Percentiles rank a stretch among this genome's conserved stretches.
phyloP scores from a whole-genome alignment of 768 basidiomycete species.

The Boletus tylopilopsis region DNA sequence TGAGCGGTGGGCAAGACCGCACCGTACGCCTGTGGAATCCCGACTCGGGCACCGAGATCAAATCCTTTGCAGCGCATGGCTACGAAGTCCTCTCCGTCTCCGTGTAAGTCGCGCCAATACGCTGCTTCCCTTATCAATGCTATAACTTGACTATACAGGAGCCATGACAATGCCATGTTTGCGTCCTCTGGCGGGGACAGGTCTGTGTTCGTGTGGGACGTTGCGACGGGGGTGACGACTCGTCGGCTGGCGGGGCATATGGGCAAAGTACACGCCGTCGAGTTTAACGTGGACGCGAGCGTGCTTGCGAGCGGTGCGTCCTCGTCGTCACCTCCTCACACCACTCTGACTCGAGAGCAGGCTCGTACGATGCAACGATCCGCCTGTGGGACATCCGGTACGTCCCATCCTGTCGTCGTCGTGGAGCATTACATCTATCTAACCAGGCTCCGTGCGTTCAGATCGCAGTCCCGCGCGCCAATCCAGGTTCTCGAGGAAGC shows the following conservation, averaged over 20 bases:
- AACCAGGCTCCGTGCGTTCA: slow-evolving; percentile 21
- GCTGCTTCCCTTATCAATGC: neutral
- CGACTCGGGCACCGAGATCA: slow-evolving; percentile 80
- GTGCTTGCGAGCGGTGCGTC: slow-evolving; percentile 80
- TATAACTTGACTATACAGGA: slow-evolving; percentile 37
- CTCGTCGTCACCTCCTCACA: neutral
- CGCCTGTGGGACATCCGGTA: slow-evolving; percentile 91
- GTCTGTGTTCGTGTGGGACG: slow-evolving; percentile 94
- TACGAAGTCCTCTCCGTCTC: slow-evolving; percentile 92
- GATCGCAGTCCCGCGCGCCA: slow-evolving; percentile 73
- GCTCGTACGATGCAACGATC: slow-evolving; percentile 90
- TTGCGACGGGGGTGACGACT: slow-evolving; percentile 79
- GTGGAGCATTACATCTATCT: too few relatives aligned
- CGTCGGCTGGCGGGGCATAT: slow-evolving; percentile 85
- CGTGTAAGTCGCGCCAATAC: slow-evolving; percentile 53
- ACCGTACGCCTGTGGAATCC: slow-evolving; percentile 92
- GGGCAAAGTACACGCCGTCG: slow-evolving; percentile 86
- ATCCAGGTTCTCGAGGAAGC: slow-evolving; percentile 92
- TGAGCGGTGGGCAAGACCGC: slow-evolving; percentile 93
- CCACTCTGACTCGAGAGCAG: slow-evolving; percentile 36
- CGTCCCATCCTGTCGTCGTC: slow-evolving; percentile 8
- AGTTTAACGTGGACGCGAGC: slow-evolving; percentile 84
- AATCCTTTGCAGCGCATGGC: slow-evolving; percentile 86
- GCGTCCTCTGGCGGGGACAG: slow-evolving; percentile 94
- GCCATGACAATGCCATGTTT: slow-evolving; percentile 92